Evolutionary conservation across 2,329 filamentous ascomycete genomes (phyloP).

Genomic region (Exophiala spinifera): DNA sequence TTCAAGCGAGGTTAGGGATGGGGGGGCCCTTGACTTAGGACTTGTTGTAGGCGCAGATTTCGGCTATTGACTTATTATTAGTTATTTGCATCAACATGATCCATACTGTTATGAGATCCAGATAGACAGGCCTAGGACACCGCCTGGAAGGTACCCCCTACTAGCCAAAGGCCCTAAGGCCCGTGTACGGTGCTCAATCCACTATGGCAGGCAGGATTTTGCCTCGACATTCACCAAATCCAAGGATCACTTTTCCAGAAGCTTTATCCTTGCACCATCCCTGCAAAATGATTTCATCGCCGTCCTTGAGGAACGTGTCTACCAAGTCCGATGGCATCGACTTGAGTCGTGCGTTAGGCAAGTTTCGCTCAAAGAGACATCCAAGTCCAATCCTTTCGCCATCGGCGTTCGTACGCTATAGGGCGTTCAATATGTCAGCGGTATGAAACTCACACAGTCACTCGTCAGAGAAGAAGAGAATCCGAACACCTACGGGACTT

Average conservation of each 20-base stretch:
- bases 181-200: not conserved
- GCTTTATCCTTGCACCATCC: slow-evolving; percentile 6
- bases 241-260: slow-evolving; percentile 7
- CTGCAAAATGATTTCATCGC: slow-evolving; percentile 14
- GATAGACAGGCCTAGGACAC: too few relatives aligned
- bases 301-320: slow-evolving; percentile 15
- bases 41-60: too few relatives aligned
- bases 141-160: too few relatives aligned
- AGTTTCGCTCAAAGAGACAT: slow-evolving; percentile 16
- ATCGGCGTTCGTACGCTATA: slow-evolving; percentile 3
- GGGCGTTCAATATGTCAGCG: not conserved
- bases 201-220: slow-evolving; percentile 8
- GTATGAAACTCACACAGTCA: not conserved
- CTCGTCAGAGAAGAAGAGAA: not conserved
- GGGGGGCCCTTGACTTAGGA: too few relatives aligned
- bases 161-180: too few relatives aligned
- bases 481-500: slow-evolving; percentile 5
- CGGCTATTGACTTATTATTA: too few relatives aligned
- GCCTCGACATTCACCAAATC: slow-evolving; percentile 15
- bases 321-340: slow-evolving; percentile 6
- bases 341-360: not conserved
- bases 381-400: slow-evolving; percentile 15
- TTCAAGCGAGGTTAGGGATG: too few relatives aligned
- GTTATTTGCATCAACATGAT: too few relatives aligned
- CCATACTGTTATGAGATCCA: too few relatives aligned